A percentile compares a stretch with the other conserved stretches of the same genome.
phyloP scores from a whole-genome alignment of 495 filamentous ascomycete species.

The Podospora pseudocomata region DNA sequence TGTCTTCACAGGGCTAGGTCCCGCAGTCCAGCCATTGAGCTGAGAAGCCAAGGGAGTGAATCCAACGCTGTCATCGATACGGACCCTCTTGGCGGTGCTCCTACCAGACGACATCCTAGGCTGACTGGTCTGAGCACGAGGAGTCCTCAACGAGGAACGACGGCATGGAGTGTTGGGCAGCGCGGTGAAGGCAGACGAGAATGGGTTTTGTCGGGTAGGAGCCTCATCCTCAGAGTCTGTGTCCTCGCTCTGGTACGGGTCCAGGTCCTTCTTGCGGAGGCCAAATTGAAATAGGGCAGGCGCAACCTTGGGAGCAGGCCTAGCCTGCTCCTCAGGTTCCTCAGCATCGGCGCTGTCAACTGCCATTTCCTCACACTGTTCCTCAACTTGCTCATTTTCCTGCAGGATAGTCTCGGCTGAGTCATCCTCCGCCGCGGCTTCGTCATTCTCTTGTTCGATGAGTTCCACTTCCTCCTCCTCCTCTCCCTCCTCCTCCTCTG shows the following conservation, averaged over 20 bases:
- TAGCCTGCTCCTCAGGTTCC: slow-evolving; percentile 22
- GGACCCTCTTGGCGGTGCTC: slow-evolving; percentile 24
- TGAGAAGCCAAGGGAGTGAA: slow-evolving; percentile 62
- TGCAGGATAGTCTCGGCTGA: slow-evolving; percentile 5
- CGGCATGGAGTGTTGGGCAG: slow-evolving; percentile 32
- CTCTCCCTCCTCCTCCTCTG: background rate
- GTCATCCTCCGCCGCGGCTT: background rate
- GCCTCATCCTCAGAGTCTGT: slow-evolving; percentile 50
- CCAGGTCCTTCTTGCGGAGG: slow-evolving; percentile 37
- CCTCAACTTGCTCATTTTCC: background rate
- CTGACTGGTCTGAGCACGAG: slow-evolving; percentile 21
- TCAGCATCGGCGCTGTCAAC: background rate
- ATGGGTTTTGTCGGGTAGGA: slow-evolving; percentile 32
- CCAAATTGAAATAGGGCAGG: slow-evolving; percentile 28
- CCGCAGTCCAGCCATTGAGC: slow-evolving; percentile 57
- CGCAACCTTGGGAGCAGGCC: slow-evolving; percentile 29
- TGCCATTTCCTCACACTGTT: background rate
- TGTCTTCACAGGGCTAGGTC: slow-evolving; percentile 41
- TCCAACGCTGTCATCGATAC: slow-evolving; percentile 35
- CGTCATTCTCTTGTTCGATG: background rate
- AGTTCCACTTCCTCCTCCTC: slow-evolving; percentile 11
- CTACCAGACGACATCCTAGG: slow-evolving; percentile 16
- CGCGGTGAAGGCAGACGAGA: slow-evolving; percentile 23
- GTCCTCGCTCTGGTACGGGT: slow-evolving; percentile 30
- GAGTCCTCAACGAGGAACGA: slow-evolving; percentile 24